These are phyloP conservation scores for Carex arenaria DNA, from an alignment of 202 grass and related monocot species.

Conservation along the genomic window DNA sequence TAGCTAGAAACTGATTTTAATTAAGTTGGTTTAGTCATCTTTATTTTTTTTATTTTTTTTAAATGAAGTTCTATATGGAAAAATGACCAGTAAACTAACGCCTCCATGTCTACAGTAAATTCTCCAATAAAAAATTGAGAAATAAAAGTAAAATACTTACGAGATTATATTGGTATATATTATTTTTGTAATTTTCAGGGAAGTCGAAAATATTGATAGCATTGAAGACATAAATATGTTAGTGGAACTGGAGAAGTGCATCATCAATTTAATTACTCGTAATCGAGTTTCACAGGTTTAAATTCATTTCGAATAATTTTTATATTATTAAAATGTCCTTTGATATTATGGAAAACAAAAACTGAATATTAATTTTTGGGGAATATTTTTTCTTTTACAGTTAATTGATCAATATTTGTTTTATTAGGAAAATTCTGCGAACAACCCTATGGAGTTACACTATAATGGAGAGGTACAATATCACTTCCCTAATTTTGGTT, in stretches of 20 bases:
- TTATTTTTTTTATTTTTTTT: too few species aligned
- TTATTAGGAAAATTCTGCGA: slow-evolving; percentile 2
- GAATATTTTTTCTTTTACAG: neutral
- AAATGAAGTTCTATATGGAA: neutral
- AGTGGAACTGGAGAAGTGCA: neutral
- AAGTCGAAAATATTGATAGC: slow-evolving; percentile 8
- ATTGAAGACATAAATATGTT: neutral
- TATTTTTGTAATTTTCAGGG: neutral
- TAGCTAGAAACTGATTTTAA: neutral
- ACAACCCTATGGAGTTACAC: neutral
- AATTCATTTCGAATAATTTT: neutral
- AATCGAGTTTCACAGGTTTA: slow-evolving; percentile 12
- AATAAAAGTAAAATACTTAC: neutral
- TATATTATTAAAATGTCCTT: neutral
- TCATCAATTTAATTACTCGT: neutral
- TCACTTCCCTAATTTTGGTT: neutral
- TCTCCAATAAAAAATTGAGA: neutral
- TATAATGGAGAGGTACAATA: neutral
- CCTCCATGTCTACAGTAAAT: neutral
- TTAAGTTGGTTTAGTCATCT: neutral
- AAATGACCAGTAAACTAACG: neutral
- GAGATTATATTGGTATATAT: neutral
- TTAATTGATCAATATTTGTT: neutral
- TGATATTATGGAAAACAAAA: neutral
- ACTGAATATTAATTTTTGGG: neutral